Conservation (phyloP, 2,329 filamentous ascomycete genomes). For the Aspergillus carbonarius region DNA sequence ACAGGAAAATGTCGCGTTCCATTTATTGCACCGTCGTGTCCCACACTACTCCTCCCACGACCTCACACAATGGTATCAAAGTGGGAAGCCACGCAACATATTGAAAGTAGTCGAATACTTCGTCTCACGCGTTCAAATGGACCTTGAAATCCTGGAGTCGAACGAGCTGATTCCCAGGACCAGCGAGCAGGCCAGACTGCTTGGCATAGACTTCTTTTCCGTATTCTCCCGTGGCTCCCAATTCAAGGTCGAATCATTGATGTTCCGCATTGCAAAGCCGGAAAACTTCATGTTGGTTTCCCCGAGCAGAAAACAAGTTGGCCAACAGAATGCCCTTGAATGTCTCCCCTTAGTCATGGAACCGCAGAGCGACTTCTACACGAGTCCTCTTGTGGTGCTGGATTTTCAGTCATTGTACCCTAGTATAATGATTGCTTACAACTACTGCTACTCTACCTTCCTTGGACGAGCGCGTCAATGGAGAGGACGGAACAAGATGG, state of each 20-base stretch:
- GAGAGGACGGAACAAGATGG: conserved; percentile 93
- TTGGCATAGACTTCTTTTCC: conserved; percentile 95
- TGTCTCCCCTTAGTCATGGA: conserved; percentile 97
- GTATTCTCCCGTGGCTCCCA: conserved; percentile 94
- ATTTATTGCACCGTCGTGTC: conserved; percentile 80
- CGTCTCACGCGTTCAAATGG: conserved; percentile 69
- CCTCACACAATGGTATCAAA: conserved; percentile 79
- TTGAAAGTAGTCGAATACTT: conserved; percentile 78
- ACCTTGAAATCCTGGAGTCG: conserved; percentile 85
- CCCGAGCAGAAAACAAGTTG: conserved; percentile 87
- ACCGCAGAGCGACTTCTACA: conserved; percentile 92
- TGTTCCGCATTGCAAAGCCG: conserved; percentile 97
- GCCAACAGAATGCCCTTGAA: conserved; percentile 88
- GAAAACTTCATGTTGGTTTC: conserved; percentile 91
- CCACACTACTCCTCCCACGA: conserved; percentile 81
- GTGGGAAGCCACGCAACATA: conserved; percentile 66
- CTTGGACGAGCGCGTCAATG: conserved; percentile 81
- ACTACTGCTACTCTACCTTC: conserved; percentile 98
- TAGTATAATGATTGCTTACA: conserved; percentile 98
- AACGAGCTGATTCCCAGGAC: conserved; percentile 88
- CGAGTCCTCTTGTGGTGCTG: conserved; percentile 80
- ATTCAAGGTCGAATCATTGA: conserved; percentile 97
- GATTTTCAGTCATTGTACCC: conserved; percentile 97
- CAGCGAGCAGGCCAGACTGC: conserved; percentile 86
- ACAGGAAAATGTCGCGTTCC: conserved; percentile 93